These are phyloP conservation scores for Cryptosporidium canis DNA, from an alignment of 169 alveolate genomes.

Conservation along the genomic window DNA sequence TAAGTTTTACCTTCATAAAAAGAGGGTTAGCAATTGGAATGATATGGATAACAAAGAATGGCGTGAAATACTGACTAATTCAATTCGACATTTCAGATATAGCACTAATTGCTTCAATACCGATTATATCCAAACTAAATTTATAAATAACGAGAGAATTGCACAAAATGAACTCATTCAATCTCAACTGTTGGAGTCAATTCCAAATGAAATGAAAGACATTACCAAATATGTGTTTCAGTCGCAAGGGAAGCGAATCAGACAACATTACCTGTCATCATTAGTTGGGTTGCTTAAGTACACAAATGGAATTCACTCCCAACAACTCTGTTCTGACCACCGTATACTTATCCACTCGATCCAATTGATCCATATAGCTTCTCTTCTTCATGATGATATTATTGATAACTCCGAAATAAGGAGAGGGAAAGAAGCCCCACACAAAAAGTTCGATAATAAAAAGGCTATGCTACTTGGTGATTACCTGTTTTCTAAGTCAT, in stretches of 20 bases:
- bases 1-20: background rate
- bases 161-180: background rate
- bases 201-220: background rate
- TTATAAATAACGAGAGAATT: background rate
- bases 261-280: background rate
- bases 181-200: background rate
- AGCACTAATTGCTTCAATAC: background rate
- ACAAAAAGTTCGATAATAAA: slow-evolving; percentile 10
- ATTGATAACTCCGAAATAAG: slow-evolving; percentile 6
- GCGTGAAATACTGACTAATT: background rate
- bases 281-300: background rate
- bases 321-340: background rate
- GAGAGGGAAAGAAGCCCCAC: slow-evolving; percentile 9
- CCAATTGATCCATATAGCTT: slow-evolving; percentile 6
- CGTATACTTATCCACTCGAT: slow-evolving; percentile 19
- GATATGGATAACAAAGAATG: background rate
- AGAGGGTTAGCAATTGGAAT: background rate
- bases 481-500: slow-evolving; percentile 21
- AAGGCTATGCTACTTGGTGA: background rate
- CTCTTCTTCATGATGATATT: slow-evolving; percentile 14
- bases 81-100: background rate
- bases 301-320: background rate
- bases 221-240: background rate
- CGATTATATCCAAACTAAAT: background rate
- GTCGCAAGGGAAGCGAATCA: background rate